These are phyloP conservation scores for Fusarium nematophilum DNA, from an alignment of 2,329 filamentous ascomycete species.

Conservation along the genomic window DNA sequence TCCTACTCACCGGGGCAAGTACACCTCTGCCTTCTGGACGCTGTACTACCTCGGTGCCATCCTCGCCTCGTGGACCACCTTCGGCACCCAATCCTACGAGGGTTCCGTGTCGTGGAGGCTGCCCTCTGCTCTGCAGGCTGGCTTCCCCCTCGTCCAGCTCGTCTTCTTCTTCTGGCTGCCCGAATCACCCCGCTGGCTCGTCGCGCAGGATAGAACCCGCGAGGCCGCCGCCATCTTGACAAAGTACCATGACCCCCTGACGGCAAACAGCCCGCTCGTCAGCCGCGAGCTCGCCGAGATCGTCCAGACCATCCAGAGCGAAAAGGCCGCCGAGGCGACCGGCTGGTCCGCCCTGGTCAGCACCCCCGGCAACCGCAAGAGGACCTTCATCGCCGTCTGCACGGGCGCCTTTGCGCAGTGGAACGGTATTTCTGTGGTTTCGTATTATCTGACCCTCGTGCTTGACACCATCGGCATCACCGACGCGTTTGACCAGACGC, in stretches of 20 bases:
- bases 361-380: conserved; percentile 53
- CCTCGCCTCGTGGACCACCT: conserved; percentile 53
- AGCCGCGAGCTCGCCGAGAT: conserved; percentile 54
- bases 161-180: conserved; percentile 53
- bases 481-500: conserved; percentile 50
- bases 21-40: conserved; percentile 50
- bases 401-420: conserved; percentile 48
- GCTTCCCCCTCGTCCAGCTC: conserved; percentile 54
- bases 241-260: conserved; percentile 55
- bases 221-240: conserved; percentile 61
- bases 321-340: conserved; percentile 48
- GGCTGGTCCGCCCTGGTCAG: conserved; percentile 37
- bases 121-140: conserved; percentile 44
- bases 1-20: conserved; percentile 48
- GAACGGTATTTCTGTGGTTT: conserved; percentile 48
- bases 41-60: conserved; percentile 53
- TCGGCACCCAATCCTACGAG: conserved; percentile 45
- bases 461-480: conserved; percentile 54
- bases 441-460: conserved; percentile 54
- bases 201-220: conserved; percentile 59
- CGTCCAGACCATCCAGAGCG: conserved; percentile 48
- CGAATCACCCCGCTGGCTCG: conserved; percentile 63
- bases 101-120: conserved; percentile 46
- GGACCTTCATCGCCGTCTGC: conserved; percentile 36
- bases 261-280: conserved; percentile 52